Percentiles rank a stretch among this genome's conserved stretches.
These are phyloP conservation scores for Candida hungchunana DNA, from an alignment of 805 yeast species.

Conservation along the genomic window DNA sequence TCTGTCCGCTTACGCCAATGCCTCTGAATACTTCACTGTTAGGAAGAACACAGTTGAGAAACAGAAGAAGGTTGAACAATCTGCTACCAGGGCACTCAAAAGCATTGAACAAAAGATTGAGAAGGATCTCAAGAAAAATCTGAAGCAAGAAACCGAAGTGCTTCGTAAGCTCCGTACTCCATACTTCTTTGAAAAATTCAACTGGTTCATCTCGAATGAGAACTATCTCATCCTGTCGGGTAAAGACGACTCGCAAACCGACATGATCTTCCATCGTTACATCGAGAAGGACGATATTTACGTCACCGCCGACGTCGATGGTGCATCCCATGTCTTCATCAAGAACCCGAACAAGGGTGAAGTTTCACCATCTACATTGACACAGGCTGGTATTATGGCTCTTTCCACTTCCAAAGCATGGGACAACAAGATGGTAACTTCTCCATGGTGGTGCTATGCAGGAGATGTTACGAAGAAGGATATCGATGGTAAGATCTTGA, in stretches of 20 bases:
- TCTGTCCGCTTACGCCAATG: slow-evolving; percentile 83
- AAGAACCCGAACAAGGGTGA: slow-evolving; percentile 73
- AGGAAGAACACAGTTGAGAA: slow-evolving; percentile 74
- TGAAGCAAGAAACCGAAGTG: slow-evolving; percentile 53
- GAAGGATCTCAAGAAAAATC: slow-evolving; percentile 60
- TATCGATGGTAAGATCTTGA: slow-evolving; percentile 52
- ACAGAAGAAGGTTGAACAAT: slow-evolving; percentile 74
- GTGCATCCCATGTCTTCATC: slow-evolving; percentile 71
- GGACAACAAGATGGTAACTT: slow-evolving; percentile 77
- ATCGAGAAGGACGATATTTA: slow-evolving; percentile 68
- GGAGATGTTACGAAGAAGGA: slow-evolving; percentile 66
- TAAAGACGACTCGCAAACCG: slow-evolving; percentile 73
- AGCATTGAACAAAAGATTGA: slow-evolving; percentile 77
- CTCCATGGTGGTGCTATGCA: slow-evolving; percentile 84
- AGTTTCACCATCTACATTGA: slow-evolving; percentile 80
- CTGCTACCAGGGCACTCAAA: slow-evolving; percentile 71
- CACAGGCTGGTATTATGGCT: slow-evolving; percentile 88
- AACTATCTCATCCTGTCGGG: slow-evolving; percentile 86
- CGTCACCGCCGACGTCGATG: slow-evolving; percentile 71
- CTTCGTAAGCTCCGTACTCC: slow-evolving; percentile 62
- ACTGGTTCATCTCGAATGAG: slow-evolving; percentile 91
- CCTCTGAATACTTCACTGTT: slow-evolving; percentile 72
- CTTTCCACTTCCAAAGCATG: slow-evolving; percentile 82
- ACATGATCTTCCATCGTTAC: slow-evolving; percentile 74
- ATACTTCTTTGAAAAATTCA: slow-evolving; percentile 90